A percentile compares a stretch with the other conserved stretches of the same genome.
Conservation (phyloP, 2,329 filamentous ascomycete genomes). For the Albifimbria verrucaria region DNA sequence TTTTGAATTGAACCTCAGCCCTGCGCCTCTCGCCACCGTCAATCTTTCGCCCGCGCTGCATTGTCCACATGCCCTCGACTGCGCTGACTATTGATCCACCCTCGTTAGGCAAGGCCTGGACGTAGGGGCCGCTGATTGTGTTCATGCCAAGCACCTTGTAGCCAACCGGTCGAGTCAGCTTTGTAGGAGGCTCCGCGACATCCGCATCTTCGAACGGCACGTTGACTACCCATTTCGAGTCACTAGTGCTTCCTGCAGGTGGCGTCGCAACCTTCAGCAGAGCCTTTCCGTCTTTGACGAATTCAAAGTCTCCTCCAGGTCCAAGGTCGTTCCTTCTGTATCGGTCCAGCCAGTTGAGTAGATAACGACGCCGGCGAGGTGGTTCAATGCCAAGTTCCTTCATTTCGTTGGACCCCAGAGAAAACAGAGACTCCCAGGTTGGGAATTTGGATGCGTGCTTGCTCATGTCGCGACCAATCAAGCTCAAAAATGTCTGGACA, state of each 20-base stretch:
- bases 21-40: slow-evolving; percentile 92
- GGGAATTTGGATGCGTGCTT: slow-evolving; percentile 84
- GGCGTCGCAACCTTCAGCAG: slow-evolving; percentile 46
- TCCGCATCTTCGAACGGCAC: slow-evolving; percentile 43
- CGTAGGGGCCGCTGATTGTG: slow-evolving; percentile 72
- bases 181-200: slow-evolving; percentile 13
- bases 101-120: slow-evolving; percentile 64
- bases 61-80: slow-evolving; percentile 91
- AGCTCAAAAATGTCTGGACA: slow-evolving; percentile 77
- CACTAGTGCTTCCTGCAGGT: slow-evolving; percentile 32
- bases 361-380: slow-evolving; percentile 74
- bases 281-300: slow-evolving; percentile 59
- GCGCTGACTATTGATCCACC: slow-evolving; percentile 64
- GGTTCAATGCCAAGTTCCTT: slow-evolving; percentile 84
- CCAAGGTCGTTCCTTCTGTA: slow-evolving; percentile 77
- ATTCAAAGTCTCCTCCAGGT: slow-evolving; percentile 75
- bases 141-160: slow-evolving; percentile 67
- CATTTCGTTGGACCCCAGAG: slow-evolving; percentile 72
- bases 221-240: slow-evolving; percentile 52
- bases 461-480: slow-evolving; percentile 85
- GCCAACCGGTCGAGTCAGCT: slow-evolving; percentile 28
- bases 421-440: slow-evolving; percentile 88
- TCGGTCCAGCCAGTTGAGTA: slow-evolving; percentile 82
- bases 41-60: slow-evolving; percentile 82
- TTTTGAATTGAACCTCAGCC: slow-evolving; percentile 84